phyloP scores from a whole-genome alignment of 2,329 filamentous ascomycete species.

The Knoxdaviesia proteae region DNA sequence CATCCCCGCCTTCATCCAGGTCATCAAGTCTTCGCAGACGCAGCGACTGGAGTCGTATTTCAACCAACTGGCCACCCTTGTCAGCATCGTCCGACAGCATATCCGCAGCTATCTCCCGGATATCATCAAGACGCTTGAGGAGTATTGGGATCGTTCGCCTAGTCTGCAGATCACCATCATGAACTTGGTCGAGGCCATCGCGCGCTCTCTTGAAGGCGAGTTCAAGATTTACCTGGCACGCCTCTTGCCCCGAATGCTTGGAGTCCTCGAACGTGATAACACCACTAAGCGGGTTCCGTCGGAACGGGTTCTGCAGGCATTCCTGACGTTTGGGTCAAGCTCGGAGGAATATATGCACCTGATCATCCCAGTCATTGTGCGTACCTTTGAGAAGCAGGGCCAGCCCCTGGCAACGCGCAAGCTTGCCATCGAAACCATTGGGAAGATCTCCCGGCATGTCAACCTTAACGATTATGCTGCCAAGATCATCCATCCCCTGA shows the following conservation, averaged over 20 bases:
- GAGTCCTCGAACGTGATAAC: slow-evolving; percentile 71
- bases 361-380: slow-evolving; percentile 87
- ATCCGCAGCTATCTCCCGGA: slow-evolving; percentile 77
- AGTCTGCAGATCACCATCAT: slow-evolving; percentile 81
- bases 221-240: slow-evolving; percentile 92
- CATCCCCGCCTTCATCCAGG: slow-evolving; percentile 76
- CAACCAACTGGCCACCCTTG: slow-evolving; percentile 81
- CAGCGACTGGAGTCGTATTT: slow-evolving; percentile 86
- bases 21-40: slow-evolving; percentile 63
- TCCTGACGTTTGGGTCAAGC: slow-evolving; percentile 87
- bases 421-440: slow-evolving; percentile 82
- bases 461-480: slow-evolving; percentile 95
- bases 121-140: slow-evolving; percentile 68
- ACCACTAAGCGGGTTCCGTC: slow-evolving; percentile 60
- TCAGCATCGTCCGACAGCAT: slow-evolving; percentile 89
- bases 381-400: slow-evolving; percentile 75
- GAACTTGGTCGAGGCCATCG: slow-evolving; percentile 80
- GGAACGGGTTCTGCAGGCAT: slow-evolving; percentile 80
- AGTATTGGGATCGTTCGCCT: slow-evolving; percentile 70
- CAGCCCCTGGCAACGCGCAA: slow-evolving; percentile 65
- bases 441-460: slow-evolving; percentile 83
- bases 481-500: slow-evolving; percentile 85
- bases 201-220: slow-evolving; percentile 82
- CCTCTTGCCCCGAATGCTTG: slow-evolving; percentile 80
- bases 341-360: slow-evolving; percentile 98